A percentile compares a stretch with the other conserved stretches of the same genome.
phyloP scores from a whole-genome alignment of 2,329 filamentous ascomycete genomes.

The Rugonectria rugulosa region DNA sequence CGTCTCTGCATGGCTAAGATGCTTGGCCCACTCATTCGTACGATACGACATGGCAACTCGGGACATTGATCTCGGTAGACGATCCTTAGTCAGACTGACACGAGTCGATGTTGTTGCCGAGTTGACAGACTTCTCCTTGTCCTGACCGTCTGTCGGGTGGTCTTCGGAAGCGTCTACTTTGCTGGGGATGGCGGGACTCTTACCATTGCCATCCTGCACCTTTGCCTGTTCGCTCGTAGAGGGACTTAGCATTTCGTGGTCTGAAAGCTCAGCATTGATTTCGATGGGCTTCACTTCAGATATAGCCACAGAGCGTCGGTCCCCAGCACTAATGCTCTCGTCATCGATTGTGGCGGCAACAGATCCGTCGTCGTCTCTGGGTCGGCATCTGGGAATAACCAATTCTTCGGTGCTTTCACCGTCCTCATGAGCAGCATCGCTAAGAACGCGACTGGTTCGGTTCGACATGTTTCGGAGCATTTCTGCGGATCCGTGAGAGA shows the following conservation, averaged over 20 bases:
- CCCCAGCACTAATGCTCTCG: conserved; percentile 53
- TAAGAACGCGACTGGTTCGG: conserved; percentile 30
- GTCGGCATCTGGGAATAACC: conserved; percentile 43
- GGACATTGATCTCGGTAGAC: conserved; percentile 75
- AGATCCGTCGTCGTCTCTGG: conserved; percentile 57
- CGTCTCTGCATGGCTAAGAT: conserved; percentile 78
- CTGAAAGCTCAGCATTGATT: conserved; percentile 49
- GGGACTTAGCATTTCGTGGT: conserved; percentile 25
- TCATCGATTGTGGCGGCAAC: conserved; percentile 66
- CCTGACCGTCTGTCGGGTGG: conserved; percentile 31
- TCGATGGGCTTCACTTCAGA: conserved; percentile 45
- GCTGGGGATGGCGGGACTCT: conserved; percentile 12
- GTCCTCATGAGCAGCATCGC: conserved; percentile 26
- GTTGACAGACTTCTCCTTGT: conserved; percentile 50
- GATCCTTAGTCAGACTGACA: conserved; percentile 63
- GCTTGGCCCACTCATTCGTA: conserved; percentile 97
- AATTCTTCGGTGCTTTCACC: conserved; percentile 57
- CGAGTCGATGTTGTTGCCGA: conserved; percentile 52
- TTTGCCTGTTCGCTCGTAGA: conserved; percentile 19
- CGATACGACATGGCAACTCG: conserved; percentile 82
- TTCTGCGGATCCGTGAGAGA: conserved; percentile 57
- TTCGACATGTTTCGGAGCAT: conserved; percentile 55
- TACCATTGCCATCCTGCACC: conserved; percentile 12
- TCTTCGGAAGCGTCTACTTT: conserved; percentile 14
- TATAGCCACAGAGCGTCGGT: conserved; percentile 40